Conservation (phyloP, 306 rosid genomes). For the Trifolium subterraneum region DNA sequence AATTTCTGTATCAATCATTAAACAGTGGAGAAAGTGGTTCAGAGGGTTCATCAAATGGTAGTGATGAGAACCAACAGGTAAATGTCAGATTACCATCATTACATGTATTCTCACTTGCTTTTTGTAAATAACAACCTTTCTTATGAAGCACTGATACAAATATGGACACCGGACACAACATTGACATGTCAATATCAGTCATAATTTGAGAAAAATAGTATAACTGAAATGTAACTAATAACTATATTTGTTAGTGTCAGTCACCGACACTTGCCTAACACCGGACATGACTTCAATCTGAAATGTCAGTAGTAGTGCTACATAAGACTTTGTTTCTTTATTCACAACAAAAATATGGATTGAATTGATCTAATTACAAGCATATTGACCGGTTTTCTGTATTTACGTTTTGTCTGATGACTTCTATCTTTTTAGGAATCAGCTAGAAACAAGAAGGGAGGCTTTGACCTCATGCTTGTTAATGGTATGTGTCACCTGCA, state of each 20-base stretch:
- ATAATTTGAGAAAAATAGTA: not conserved
- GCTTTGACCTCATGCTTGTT: conserved; percentile 95
- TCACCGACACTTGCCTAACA: not conserved
- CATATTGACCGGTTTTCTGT: not conserved
- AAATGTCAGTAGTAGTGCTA: not conserved
- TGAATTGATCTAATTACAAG: conserved; percentile 28
- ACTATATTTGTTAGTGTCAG: not conserved
- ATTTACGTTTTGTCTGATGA: conserved; percentile 18
- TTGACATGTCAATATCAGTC: not conserved
- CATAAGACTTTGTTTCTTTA: not conserved
- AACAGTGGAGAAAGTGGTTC: conserved; percentile 88
- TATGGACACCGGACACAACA: too few relatives aligned
- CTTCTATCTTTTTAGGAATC: conserved; percentile 61
- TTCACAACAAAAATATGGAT: not conserved
- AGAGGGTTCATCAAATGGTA: conserved; percentile 85
- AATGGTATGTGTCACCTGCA: conserved; percentile 63
- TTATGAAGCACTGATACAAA: too few relatives aligned
- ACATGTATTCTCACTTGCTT: conserved; percentile 27
- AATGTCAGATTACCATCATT: conserved; percentile 15
- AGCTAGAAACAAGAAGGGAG: conserved; percentile 70
- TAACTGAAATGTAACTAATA: not conserved
- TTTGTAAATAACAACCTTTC: not conserved
- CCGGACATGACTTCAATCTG: too few relatives aligned
- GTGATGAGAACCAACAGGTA: conserved; percentile 72
- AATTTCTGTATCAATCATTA: conserved; percentile 9